Evolutionary conservation across 805 yeast genomes (phyloP).

Genomic region (Pichia paraexigua): DNA sequence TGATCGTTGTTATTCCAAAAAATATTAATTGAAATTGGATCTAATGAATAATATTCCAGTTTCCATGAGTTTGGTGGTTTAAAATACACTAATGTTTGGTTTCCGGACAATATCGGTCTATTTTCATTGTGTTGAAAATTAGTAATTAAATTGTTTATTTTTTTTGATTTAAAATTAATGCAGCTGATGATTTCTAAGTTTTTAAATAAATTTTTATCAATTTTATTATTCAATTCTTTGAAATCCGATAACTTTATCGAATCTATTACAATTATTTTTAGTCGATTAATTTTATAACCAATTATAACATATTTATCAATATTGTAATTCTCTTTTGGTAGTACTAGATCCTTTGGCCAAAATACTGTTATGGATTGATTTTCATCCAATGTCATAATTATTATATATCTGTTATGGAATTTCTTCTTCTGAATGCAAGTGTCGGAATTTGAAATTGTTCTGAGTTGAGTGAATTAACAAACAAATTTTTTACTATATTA

Average conservation of each 20-base stretch:
- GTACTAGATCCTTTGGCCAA: conserved; percentile 26
- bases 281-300: conserved; percentile 20
- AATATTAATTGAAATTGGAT: conserved; percentile 63
- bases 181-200: conserved; percentile 22
- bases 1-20: conserved; percentile 27
- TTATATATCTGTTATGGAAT: conserved; percentile 8
- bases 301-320: conserved; percentile 16
- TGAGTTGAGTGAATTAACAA: not conserved
- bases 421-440: conserved; percentile 9
- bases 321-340: not conserved
- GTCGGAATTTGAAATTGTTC: conserved; percentile 1
- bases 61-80: conserved; percentile 62
- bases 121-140: conserved; percentile 10
- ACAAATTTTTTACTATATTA: not conserved
- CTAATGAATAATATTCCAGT: conserved; percentile 68
- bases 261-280: conserved; percentile 22
- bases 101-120: conserved; percentile 12
- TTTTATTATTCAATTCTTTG: conserved; percentile 12
- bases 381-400: not conserved
- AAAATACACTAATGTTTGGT: conserved; percentile 39
- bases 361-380: conserved; percentile 15
- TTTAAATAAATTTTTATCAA: conserved; percentile 16
- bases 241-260: conserved; percentile 13
- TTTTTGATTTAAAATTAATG: conserved; percentile 17
- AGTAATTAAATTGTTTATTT: conserved; percentile 3